These are phyloP conservation scores for Epichloe uncinata DNA, from an alignment of 2,329 filamentous ascomycete genomes.

Conservation along the genomic window DNA sequence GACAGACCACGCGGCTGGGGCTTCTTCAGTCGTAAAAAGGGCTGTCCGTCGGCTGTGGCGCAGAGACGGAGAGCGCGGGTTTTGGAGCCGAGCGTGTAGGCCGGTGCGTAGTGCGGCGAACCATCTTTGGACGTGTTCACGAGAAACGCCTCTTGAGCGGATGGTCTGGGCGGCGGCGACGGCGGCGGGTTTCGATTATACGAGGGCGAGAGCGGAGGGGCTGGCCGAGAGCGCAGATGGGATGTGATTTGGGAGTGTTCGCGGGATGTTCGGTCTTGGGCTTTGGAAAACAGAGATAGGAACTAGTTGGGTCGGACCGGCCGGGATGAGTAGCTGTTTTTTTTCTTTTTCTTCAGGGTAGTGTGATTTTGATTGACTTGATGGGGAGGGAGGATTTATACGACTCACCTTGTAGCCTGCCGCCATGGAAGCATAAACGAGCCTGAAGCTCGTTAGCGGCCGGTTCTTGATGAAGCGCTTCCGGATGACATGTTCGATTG, in stretches of 20 bases:
- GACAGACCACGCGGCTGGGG: constrained; percentile 48
- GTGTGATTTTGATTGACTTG: no score
- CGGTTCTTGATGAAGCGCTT: constrained; percentile 50
- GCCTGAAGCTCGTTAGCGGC: constrained; percentile 41
- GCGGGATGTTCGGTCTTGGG: constrained; percentile 22
- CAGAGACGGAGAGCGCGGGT: constrained; percentile 41
- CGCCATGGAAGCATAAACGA: constrained; percentile 48
- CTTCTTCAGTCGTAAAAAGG: constrained; percentile 58
- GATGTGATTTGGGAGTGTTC: constrained; percentile 28
- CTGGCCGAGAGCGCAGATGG: constrained; percentile 23
- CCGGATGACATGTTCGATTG: constrained; percentile 36
- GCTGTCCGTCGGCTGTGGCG: constrained; percentile 38
- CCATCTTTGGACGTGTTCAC: constrained; percentile 21
- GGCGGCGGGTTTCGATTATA: constrained; percentile 8
- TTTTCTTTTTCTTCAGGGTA: neutral
- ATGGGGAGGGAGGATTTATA: no score
- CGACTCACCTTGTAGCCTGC: constrained; percentile 52
- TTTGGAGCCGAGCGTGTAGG: constrained; percentile 24
- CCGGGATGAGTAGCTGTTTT: neutral
- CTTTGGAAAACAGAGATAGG: constrained; percentile 26
- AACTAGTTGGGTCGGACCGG: constrained; percentile 14
- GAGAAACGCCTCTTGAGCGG: constrained; percentile 16
- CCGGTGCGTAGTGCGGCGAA: constrained; percentile 34
- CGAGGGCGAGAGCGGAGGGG: constrained; percentile 8
- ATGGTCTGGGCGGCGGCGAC: constrained; percentile 6